Percentiles rank a stretch among this genome's conserved stretches.
These are phyloP conservation scores for Solanum etuberosum DNA, from an alignment of 257 asterid genomes.

Conservation along the genomic window DNA sequence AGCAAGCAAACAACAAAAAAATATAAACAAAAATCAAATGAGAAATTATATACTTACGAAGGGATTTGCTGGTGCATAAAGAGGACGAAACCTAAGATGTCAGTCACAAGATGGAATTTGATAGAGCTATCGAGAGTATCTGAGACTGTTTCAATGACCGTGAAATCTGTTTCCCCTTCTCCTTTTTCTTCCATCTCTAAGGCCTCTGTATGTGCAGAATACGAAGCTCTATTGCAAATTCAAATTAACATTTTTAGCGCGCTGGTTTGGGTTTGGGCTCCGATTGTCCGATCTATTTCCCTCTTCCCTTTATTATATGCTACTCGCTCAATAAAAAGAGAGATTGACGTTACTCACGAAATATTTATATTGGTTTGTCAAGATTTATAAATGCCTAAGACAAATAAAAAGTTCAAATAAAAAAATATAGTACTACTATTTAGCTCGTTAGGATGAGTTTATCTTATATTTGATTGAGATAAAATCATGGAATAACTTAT, in stretches of 20 bases:
- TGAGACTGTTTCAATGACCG: constrained; percentile 32
- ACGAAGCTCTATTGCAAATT: background rate
- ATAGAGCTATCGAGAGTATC: constrained; percentile 44
- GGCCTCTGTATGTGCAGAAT: background rate
- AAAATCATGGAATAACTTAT: background rate
- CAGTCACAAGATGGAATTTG: constrained; percentile 60
- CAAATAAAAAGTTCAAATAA: background rate
- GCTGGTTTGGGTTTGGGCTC: background rate
- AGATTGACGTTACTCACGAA: background rate
- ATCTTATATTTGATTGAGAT: background rate
- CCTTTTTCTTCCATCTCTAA: constrained; percentile 27
- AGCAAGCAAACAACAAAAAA: background rate
- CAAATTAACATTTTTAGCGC: constrained; percentile 9
- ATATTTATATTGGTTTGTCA: background rate
- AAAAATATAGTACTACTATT: background rate
- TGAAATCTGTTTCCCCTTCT: constrained; percentile 43
- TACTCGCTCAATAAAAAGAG: background rate
- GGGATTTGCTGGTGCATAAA: constrained; percentile 98
- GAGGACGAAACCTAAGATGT: constrained; percentile 65
- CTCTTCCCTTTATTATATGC: background rate
- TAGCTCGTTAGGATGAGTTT: background rate
- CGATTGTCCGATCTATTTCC: background rate
- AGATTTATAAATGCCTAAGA: background rate
- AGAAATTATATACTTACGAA: constrained; percentile 28
- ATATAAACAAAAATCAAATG: background rate